Evolutionary conservation across 1,284 basidiomycete genomes (phyloP), one percentile per base, ranked within the genome.

Genomic region (Schizophyllum commune): DNA sequence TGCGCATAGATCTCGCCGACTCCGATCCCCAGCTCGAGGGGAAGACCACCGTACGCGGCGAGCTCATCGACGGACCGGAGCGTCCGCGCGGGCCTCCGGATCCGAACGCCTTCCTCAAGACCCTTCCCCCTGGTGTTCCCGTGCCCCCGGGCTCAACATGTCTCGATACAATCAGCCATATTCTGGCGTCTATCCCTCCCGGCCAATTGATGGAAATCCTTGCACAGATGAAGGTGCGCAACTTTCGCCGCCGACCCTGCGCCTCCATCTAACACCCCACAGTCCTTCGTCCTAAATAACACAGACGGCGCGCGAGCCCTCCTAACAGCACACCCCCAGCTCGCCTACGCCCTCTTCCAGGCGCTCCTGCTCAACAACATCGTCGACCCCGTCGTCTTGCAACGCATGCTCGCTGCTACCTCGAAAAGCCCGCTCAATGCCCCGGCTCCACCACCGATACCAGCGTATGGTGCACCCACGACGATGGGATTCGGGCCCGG

Each of bases 311-410:
- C 96, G 34, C 81, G 88, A 56, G 78, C 83, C 4, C 77, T 99
- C 39, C 83, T 99, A 34, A 78, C 86, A 8, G 79, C 85, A 7
- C 90, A 98, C 68, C 96, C 97, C 15, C 96, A 99, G 75, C 82
- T 98, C 17, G 89, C 94, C 1, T 99, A 98, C 71, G 96, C 96
- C 0, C 82, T 99, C 19, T 98, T 99, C 78, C 96, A 98, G 76
- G 92, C 94, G 0, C 85, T 99, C 70, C 78, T 99, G 5, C 79
- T 98, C 62, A 93, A 97, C 82, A 94, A 96, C 71, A 93, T 99
- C 22, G 93, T 99, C 56, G 96, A 98, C 67, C 85, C 91, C 1
- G 83, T 85, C 1, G 87, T 98, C 58, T 79, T 98, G 1, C 75
- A 88, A 77, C 79, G 85, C 62, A 88, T 90, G 83, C 77, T 87